These are phyloP conservation scores for Cladophialophora psammophila DNA, from an alignment of 2,329 filamentous ascomycete species.

Conservation along the genomic window DNA sequence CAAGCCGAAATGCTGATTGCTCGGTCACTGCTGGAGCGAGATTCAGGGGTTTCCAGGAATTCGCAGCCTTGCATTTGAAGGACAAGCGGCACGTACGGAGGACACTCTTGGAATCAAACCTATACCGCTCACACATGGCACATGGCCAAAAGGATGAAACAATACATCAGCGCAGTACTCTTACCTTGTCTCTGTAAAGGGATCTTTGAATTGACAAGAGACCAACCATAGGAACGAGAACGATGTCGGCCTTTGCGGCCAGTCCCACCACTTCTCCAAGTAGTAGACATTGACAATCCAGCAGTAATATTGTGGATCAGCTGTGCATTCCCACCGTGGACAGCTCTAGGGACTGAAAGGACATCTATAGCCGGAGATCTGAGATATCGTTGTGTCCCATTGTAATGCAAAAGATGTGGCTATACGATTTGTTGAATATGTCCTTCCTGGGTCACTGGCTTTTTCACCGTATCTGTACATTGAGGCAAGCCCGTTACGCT, in stretches of 20 bases:
- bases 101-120: background rate
- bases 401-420: too few species aligned
- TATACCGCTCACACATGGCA: background rate
- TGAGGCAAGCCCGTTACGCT: too few species aligned
- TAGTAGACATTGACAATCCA: background rate
- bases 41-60: constrained; percentile 3
- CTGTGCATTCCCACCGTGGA: too few species aligned
- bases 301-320: background rate
- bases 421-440: too few species aligned
- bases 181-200: background rate
- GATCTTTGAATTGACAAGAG: background rate
- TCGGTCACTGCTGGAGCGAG: background rate
- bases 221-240: background rate
- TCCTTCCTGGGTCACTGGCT: too few species aligned
- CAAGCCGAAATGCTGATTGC: background rate
- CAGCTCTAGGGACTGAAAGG: too few species aligned
- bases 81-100: background rate
- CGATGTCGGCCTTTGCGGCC: background rate
- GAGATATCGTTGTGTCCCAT: too few species aligned
- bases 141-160: background rate
- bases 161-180: background rate
- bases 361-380: too few species aligned
- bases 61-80: constrained; percentile 11
- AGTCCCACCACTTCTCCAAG: background rate
- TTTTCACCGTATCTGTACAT: too few species aligned